phyloP scores from a whole-genome alignment of 805 yeast species.

The Teunomyces pallodes region DNA sequence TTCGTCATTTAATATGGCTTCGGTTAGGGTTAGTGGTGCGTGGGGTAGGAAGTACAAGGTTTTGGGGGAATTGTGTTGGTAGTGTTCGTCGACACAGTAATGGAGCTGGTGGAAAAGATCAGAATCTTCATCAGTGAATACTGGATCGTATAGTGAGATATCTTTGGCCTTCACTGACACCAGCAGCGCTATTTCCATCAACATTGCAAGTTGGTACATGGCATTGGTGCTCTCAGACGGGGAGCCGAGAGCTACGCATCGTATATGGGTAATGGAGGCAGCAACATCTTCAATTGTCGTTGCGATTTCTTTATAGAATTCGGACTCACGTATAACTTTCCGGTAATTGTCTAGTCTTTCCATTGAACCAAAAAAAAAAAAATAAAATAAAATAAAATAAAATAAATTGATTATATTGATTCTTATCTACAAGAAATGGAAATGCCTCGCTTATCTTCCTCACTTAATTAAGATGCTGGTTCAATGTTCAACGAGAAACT shows the following conservation, averaged over 20 bases:
- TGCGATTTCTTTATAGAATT: background rate
- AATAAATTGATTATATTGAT: no score
- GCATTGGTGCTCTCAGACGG: conserved; percentile 60
- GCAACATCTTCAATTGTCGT: background rate
- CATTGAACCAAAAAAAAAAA: background rate
- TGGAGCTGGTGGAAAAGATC: conserved; percentile 16
- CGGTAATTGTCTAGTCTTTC: background rate
- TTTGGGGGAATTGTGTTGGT: conserved; percentile 2
- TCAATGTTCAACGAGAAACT: no score
- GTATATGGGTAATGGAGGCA: conserved; percentile 28
- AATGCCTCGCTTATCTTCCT: no score
- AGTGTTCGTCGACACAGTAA: conserved; percentile 17
- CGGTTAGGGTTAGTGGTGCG: conserved; percentile 60
- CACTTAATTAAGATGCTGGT: no score
- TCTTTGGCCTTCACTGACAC: conserved; percentile 7
- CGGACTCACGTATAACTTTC: background rate
- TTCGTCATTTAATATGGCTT: conserved; percentile 30
- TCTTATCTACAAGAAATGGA: no score
- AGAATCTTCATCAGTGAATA: conserved; percentile 48
- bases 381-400: background rate
- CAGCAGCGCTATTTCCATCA: conserved; percentile 38
- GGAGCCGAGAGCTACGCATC: conserved; percentile 74
- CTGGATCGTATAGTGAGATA: conserved; percentile 65
- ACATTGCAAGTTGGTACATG: conserved; percentile 61
- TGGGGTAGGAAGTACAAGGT: conserved; percentile 68